Evolutionary conservation across 2,329 filamentous ascomycete genomes (phyloP), one percentile per base, ranked within the genome.

Genomic region (Berkeleyomyces basicola): DNA sequence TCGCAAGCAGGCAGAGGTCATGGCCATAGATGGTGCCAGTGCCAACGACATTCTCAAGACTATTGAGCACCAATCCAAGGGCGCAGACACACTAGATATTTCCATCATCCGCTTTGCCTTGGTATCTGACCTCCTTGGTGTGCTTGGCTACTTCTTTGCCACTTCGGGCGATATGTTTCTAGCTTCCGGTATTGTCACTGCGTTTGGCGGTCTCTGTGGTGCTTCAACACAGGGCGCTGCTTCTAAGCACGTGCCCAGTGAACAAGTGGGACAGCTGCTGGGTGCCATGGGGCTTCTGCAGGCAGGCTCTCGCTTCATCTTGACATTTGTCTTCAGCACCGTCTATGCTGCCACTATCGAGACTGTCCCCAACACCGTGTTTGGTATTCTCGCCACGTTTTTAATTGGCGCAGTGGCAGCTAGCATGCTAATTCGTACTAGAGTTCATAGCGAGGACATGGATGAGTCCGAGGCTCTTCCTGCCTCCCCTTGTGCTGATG

Each of bases 281-380:
- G 93, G 93, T 31, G 91, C 90, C 1, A 86, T 86, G 14, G 93
- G 92, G 0, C 77, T 97, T 65, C 74, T 97, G 64, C 92, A 97
- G 73, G 87, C 90, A 0, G 74, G 96, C 43, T 82, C 88, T 2
- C 79, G 90, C 65, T 83, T 97, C 1, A 71, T 95, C 10, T 85
- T 87, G 0, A 93, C 93, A 0, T 80, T 89, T 0, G 70, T 92
- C 1, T 95, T 96, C 73, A 95, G 93, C 69, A 81, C 88, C 4
- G 82, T 97, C 7, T 99, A 95, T 71, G 87, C 86, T 11, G 76
- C 80, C 2, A 97, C 93, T 0, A 88, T 96, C 1, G 83, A 80
- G 23, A 83, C 75, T 1, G 92, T 87, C 67, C 84, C 89, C 0
- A 89, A 93, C 72, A 84, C 89, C 0, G 85, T 95, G 0, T 96